These are phyloP conservation scores for Pseudogymnoascus sp. DNA, from an alignment of 2,329 filamentous ascomycete species.

Conservation along the genomic window DNA sequence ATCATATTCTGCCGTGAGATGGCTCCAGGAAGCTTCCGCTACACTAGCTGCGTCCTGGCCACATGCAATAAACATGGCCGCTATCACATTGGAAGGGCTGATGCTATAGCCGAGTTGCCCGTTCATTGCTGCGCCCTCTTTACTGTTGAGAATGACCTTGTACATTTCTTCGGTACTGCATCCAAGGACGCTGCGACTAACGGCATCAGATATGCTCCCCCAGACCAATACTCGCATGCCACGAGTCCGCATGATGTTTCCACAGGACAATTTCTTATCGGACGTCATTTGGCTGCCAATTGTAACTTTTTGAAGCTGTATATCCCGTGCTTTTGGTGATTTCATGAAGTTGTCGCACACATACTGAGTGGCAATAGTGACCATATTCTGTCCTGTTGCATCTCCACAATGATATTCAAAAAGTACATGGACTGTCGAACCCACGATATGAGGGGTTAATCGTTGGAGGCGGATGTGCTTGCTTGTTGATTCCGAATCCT, in stretches of 20 bases:
- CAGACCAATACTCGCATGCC: conserved; percentile 24
- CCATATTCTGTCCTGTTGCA: conserved; percentile 27
- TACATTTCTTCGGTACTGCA: conserved; percentile 16
- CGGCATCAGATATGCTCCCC: conserved; percentile 18
- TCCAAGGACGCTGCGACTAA: conserved; percentile 17
- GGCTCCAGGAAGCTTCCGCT: conserved; percentile 19
- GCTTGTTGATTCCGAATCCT: conserved; percentile 13
- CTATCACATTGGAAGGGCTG: conserved; percentile 18
- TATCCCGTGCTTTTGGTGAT: conserved; percentile 9
- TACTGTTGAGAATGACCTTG: conserved; percentile 7
- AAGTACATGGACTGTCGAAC: conserved; percentile 20
- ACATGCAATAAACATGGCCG: conserved; percentile 22
- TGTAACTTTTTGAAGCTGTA: conserved; percentile 13
- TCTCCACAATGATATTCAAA: conserved; percentile 24
- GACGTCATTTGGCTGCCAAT: conserved; percentile 22
- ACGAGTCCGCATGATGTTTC: conserved; percentile 18
- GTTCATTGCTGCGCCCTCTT: conserved; percentile 18
- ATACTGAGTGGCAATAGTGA: conserved; percentile 24
- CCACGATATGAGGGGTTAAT: conserved; percentile 18
- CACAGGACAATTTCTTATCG: conserved; percentile 24
- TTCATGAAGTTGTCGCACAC: conserved; percentile 19
- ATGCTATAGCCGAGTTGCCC: conserved; percentile 18
- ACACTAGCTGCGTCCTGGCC: conserved; percentile 22
- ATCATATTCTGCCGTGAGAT: conserved; percentile 20
- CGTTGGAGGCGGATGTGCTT: conserved; percentile 13